Conservation (phyloP, 2,329 filamentous ascomycete genomes). For the Emergomyces pasteurianus region DNA sequence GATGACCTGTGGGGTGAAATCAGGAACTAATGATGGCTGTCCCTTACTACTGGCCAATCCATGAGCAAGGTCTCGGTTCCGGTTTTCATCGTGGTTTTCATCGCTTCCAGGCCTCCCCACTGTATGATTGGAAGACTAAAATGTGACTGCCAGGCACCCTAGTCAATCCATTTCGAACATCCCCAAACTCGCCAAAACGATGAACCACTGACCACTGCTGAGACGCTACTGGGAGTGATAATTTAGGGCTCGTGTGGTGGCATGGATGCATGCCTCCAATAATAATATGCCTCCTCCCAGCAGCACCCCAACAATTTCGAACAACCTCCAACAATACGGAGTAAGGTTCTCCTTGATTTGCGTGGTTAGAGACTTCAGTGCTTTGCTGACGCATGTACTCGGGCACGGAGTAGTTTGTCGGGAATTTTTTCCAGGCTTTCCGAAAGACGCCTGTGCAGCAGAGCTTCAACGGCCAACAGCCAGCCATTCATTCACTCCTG, state of each 20-base stretch:
- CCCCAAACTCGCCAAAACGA: background rate
- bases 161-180: background rate
- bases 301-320: background rate
- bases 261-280: too few relatives aligned
- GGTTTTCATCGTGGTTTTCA: background rate
- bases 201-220: background rate
- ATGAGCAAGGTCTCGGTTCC: background rate
- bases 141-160: background rate
- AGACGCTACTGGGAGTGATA: background rate
- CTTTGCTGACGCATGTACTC: background rate
- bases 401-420: too few relatives aligned
- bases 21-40: background rate
- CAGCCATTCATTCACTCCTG: background rate
- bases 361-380: background rate
- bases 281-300: background rate
- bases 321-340: background rate
- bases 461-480: background rate
- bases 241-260: background rate
- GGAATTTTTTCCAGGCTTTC: background rate
- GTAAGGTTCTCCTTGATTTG: background rate
- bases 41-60: background rate
- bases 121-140: background rate
- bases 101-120: background rate
- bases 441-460: background rate
- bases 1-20: background rate